A percentile compares a stretch with the other conserved stretches of the same genome.
phyloP scores from a whole-genome alignment of 2,329 filamentous ascomycete species.

The Sclerotinia nivalis region DNA sequence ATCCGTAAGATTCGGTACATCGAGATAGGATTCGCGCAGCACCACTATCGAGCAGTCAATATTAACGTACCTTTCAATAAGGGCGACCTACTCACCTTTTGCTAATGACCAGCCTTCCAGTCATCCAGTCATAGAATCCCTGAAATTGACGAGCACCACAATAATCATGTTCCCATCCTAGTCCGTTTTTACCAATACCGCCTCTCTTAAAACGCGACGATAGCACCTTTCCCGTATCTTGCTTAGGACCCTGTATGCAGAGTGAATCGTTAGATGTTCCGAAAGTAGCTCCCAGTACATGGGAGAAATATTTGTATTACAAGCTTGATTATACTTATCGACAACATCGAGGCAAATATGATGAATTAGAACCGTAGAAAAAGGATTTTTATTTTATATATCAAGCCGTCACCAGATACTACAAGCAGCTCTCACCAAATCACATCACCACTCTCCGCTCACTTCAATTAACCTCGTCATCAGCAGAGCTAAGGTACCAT shows the following conservation, averaged over 20 bases:
- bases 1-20: not conserved
- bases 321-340: not conserved
- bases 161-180: not conserved
- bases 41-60: not conserved
- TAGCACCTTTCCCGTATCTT: not conserved
- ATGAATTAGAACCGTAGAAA: too few relatives aligned
- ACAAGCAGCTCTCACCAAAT: too few relatives aligned
- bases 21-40: slow-evolving; percentile 2
- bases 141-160: not conserved
- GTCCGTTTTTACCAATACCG: not conserved
- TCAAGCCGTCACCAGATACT: too few relatives aligned
- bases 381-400: too few relatives aligned
- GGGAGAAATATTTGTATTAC: not conserved
- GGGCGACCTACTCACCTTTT: not conserved
- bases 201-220: not conserved
- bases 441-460: too few relatives aligned
- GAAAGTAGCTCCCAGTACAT: not conserved
- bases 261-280: not conserved
- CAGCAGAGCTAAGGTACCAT: too few relatives aligned
- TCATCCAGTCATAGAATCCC: not conserved
- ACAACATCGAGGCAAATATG: slow-evolving; percentile 7
- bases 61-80: too few relatives aligned
- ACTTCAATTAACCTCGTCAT: too few relatives aligned
- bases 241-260: not conserved
- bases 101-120: not conserved